Base-by-base conservation (phyloP, 768 basidiomycete species). In the Leccinum obscurum region DNA sequence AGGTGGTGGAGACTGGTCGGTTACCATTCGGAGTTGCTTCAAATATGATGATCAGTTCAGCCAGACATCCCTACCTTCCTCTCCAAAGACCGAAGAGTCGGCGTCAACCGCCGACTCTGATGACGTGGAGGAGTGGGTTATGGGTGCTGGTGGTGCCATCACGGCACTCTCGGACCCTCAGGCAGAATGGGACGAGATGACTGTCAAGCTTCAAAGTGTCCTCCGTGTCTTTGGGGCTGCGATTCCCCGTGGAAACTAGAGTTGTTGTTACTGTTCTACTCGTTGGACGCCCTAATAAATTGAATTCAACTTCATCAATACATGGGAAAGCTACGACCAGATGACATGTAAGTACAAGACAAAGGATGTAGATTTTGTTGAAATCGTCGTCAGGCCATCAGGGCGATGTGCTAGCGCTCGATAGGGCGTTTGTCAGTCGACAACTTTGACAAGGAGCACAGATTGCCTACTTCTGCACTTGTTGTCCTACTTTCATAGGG, bases 141-240 rank as follows among this genome's bases (percentile, higher is more conserved):
- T 96, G 34, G 95, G 95, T 20, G 93, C 95, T 20, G 95, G 95
- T n/a, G 95, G 95, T 37, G 95, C 95, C 10, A 97, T 98, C 65
- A 98, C 95, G 22, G 94, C 93, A 14, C 80, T 98, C 41, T 95
- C 94, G 6, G 85, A 95, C 61, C 81, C 89, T 5, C 83, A 87
- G 50, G 86, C 81, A 6, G 95, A 98, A 72, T 97, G 95, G 95
- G 94, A 96, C 7, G 95, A 98, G 72, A 96, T 98, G 83, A 67
- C 85, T 20, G 80, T 86, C n/a, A 98, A 98, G 72, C 81, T 95
- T 28, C 82, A 87, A 62, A 91, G 90, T 65, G 89, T 90, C 51
- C 76, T 92, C 54, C 79, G 82, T 49, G 81, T 85, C 24, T 92
- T 92, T 64, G 81, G 81, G 37, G 77, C 68, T 13, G 64, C 72